A percentile compares a stretch with the other conserved stretches of the same genome.
Evolutionary conservation across 2,329 filamentous ascomycete genomes (phyloP).

Genomic region (Dendrostoma leiphaemia): DNA sequence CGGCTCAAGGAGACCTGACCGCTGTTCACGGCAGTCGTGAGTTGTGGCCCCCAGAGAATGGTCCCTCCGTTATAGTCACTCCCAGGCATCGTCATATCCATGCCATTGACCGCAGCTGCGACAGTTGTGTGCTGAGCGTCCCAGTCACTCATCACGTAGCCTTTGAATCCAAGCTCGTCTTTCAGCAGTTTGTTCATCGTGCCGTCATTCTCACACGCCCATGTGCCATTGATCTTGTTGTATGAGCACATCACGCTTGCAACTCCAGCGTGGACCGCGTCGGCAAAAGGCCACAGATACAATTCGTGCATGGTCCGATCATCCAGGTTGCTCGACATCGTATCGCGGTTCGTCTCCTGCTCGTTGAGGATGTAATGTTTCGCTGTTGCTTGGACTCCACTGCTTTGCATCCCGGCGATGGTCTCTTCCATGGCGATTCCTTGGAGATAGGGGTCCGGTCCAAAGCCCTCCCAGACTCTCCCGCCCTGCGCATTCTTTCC

Average conservation of each 20-base stretch:
- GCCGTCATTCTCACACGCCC: slow-evolving; percentile 63
- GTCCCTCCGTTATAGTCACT: slow-evolving; percentile 52
- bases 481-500: slow-evolving; percentile 73
- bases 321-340: slow-evolving; percentile 55
- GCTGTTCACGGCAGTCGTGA: slow-evolving; percentile 53
- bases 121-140: slow-evolving; percentile 72
- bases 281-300: slow-evolving; percentile 67
- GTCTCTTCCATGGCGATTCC: slow-evolving; percentile 63
- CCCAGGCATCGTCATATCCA: slow-evolving; percentile 84
- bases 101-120: slow-evolving; percentile 61
- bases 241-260: slow-evolving; percentile 72
- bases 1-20: slow-evolving; percentile 57
- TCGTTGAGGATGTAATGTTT: slow-evolving; percentile 69
- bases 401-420: slow-evolving; percentile 54
- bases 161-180: slow-evolving; percentile 73
- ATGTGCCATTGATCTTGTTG: slow-evolving; percentile 68
- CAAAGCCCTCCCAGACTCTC: slow-evolving; percentile 82
- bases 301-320: slow-evolving; percentile 68
- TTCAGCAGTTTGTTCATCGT: slow-evolving; percentile 64
- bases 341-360: slow-evolving; percentile 59
- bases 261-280: slow-evolving; percentile 64
- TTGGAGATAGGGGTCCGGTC: slow-evolving; percentile 71
- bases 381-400: slow-evolving; percentile 49
- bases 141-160: slow-evolving; percentile 64
- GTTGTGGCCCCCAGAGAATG: slow-evolving; percentile 54